Base-by-base conservation (phyloP, 108 stramenopile genomes). In the Cyclotella cryptica region DNA sequence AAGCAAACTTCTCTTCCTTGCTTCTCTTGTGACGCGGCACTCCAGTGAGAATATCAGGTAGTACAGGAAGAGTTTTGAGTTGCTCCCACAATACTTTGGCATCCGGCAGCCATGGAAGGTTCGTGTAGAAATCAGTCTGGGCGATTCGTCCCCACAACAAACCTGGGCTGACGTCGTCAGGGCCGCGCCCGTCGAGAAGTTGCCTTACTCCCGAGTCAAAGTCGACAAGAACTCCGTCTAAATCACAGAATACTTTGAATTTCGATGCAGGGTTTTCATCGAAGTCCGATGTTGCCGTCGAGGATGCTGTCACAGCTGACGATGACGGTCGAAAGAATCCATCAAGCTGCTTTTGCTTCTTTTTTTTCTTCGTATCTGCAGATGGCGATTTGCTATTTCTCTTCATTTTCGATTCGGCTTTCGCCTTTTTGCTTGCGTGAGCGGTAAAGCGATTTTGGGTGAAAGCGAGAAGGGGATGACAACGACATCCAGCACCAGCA, bases 141-240 rank as follows among this genome's bases (percentile, higher is more conserved):
- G 69, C 62, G 18, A 94, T 87, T 42, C 59, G 27, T 13, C 81
- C 62, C 93, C 93, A 94, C 85, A 92, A 80, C 24, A 53, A 65
- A 15, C 63, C 59, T 40, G 67, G 70, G 65, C 72, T 72, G 41
- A 85, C 46, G 15, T 74, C 68, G 15, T 85, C 81, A 17, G 86
- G 71, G 58, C 59, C 46, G 66, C 63, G 47, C 13, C 79, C 80
- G 41, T 73, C 70, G 74, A 71, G 85, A 0, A 90, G 47, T 46
- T 53, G 60, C 46, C 79, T 78, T 21, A 94, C 86, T 14, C 93
- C 90, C 22, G 79, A 64, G 58, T 89, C 86, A 80, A 94, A 94
- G 67, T 94, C 90, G n/a, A 83, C 84, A 35, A 94, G 80, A 15
- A 91, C 90, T 43, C 93, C 93, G 55, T 94, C 93, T 53, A 94